Evolutionary conservation across 2,329 filamentous ascomycete species (phyloP).

Genomic region (Dendrostoma leiphaemia): DNA sequence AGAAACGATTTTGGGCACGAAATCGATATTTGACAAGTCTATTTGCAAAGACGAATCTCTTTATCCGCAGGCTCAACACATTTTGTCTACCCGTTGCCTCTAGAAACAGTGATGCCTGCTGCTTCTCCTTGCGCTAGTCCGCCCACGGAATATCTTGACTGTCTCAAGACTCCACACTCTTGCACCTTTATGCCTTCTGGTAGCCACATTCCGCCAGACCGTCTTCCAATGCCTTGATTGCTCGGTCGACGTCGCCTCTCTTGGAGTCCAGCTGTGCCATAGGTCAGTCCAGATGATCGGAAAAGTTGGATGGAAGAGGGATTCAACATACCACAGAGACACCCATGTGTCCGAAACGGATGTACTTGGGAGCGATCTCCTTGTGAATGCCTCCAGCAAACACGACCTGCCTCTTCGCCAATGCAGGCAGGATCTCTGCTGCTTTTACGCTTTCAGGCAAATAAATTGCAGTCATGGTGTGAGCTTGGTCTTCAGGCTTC

Average conservation of each 20-base stretch:
- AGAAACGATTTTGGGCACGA: not conserved
- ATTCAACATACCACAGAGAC: constrained; percentile 69
- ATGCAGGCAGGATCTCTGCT: constrained; percentile 78
- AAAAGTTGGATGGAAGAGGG: not conserved
- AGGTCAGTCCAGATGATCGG: not conserved
- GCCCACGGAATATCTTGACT: not conserved
- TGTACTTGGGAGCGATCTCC: constrained; percentile 89
- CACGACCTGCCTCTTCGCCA: constrained; percentile 83
- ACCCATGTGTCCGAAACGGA: constrained; percentile 97
- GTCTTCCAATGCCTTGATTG: constrained; percentile 73
- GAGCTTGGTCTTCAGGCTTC: constrained; percentile 87
- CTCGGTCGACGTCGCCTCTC: constrained; percentile 79
- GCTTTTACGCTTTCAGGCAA: constrained; percentile 81
- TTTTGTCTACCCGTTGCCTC: constrained; percentile 10
- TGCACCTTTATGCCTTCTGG: constrained; percentile 39
- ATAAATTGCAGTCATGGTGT: constrained; percentile 97
- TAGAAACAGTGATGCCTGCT: not conserved
- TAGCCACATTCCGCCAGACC: constrained; percentile 73
- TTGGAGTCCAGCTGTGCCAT: constrained; percentile 64
- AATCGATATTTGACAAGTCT: not conserved
- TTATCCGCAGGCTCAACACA: not conserved
- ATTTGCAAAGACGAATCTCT: constrained; percentile 1
- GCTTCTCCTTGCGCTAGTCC: not conserved
- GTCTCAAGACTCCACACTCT: constrained; percentile 2
- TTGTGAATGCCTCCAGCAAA: constrained; percentile 96